Base-by-base conservation (phyloP, 192 early-diverging fungal genomes). In the Coemansia sp. region DNA sequence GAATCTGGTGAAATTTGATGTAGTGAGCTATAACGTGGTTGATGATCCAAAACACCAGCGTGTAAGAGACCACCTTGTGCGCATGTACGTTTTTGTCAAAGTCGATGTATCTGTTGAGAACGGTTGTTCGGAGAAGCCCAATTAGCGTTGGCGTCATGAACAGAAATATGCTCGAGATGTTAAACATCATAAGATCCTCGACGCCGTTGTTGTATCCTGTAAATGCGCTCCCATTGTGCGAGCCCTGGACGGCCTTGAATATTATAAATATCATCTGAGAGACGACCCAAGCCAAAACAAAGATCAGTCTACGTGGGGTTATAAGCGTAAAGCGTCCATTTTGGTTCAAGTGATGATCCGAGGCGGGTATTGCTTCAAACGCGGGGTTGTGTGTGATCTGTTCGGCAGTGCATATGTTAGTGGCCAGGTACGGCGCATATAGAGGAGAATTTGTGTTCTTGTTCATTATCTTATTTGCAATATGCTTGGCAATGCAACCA, bases 21-120 rank as follows among this genome's bases (percentile, higher is more conserved):
- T 89, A 93, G 66, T 89, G 89, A 2, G 81, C 82, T 1, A 85
- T 67, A 7, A 68, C 67, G 73, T 95, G 93, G 0, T 88, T 80
- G 25, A 80, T 63, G 4, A 83, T 74, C 72, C 87, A 89, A 20
- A 90, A 80, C 1, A 87, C 79, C 36, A 91, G 81, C 6, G 82
- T 83, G 66, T 85, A 91, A 7, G 84, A 86, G 17, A 89, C 86
- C 36, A 84, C 47, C 63, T 91, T 92, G 79, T 94, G 91, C 30
- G 92, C 89, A 30, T 87, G 83, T 22, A 87, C 84, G 71, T 88
- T 87, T 73, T 91, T 89, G 68, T 93, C 91, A 60, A 94, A 89
- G 3, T 86, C 85, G 4, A 95, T 66, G 30, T 85, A 62, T 15
- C 82, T 75, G 31, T 75, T 80, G 20, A 94, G 62, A 59, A 86